phyloP scores from a whole-genome alignment of 768 basidiomycete species.

The Lyophyllum semitale region DNA sequence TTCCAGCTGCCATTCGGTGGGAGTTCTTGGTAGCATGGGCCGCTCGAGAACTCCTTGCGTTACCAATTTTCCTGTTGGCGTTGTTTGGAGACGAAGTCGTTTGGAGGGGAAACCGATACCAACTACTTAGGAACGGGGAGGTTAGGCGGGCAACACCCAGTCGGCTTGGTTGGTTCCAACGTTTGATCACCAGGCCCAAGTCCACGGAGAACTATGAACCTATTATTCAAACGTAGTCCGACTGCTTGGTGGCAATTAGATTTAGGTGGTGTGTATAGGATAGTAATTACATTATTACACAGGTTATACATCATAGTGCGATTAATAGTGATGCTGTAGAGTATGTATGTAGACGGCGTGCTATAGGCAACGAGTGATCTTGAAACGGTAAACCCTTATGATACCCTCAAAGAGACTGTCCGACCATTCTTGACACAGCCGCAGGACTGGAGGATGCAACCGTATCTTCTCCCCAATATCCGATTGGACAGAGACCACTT shows the following conservation, averaged over 20 bases:
- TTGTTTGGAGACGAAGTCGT: constrained; percentile 79
- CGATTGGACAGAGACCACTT: constrained; percentile 38
- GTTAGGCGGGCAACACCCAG: constrained; percentile 37
- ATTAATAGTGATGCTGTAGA: not conserved
- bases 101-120: constrained; percentile 87
- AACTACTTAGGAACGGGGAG: constrained; percentile 74
- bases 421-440: constrained; percentile 56
- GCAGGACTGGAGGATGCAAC: constrained; percentile 48
- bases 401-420: constrained; percentile 65
- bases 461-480: constrained; percentile 47
- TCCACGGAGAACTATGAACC: constrained; percentile 33
- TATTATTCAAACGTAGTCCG: not conserved
- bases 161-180: constrained; percentile 25
- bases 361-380: constrained; percentile 5
- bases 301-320: not conserved
- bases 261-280: not conserved
- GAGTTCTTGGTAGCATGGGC: constrained; percentile 79
- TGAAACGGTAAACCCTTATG: constrained; percentile 55
- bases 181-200: constrained; percentile 19
- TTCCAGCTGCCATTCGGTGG: constrained; percentile 49
- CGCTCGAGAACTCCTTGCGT: constrained; percentile 75
- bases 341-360: not conserved
- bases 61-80: constrained; percentile 88
- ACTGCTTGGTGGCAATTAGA: not conserved
- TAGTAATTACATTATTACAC: not conserved